Evolutionary conservation across 192 early-diverging fungal genomes (phyloP).

Genomic region (Backusella luteola): DNA sequence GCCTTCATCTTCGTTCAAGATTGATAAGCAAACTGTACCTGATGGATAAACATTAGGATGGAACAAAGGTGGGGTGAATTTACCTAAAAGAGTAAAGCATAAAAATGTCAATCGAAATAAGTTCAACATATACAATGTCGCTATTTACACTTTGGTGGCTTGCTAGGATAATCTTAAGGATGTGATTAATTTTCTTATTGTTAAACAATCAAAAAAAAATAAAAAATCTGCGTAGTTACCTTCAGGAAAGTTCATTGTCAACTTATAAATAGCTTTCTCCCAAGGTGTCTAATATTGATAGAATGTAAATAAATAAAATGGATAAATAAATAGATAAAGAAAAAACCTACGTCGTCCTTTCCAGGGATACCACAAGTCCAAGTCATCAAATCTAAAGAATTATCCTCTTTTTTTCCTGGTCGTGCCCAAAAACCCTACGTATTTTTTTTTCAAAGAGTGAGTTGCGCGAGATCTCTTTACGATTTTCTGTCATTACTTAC

Average conservation of each 20-base stretch:
- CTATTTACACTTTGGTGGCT: conserved; percentile 76
- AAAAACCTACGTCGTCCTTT: conserved; percentile 41
- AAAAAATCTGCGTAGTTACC: conserved; percentile 33
- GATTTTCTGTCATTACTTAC: conserved; percentile 32
- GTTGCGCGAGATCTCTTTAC: neutral
- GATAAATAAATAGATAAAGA: neutral
- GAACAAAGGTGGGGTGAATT: conserved; percentile 79
- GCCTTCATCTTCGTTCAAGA: conserved; percentile 92
- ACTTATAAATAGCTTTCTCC: conserved; percentile 88
- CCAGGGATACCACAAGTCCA: conserved; percentile 72
- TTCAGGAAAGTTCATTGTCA: conserved; percentile 80
- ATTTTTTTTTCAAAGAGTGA: neutral
- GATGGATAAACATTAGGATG: conserved; percentile 97
- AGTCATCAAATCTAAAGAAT: conserved; percentile 77
- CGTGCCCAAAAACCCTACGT: conserved; percentile 88
- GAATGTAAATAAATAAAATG: neutral
- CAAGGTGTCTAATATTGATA: conserved; percentile 63
- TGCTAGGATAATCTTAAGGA: conserved; percentile 73
- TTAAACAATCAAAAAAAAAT: neutral
- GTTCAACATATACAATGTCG: conserved; percentile 28
- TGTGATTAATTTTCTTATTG: neutral
- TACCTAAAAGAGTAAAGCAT: conserved; percentile 38
- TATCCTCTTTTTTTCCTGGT: conserved; percentile 82
- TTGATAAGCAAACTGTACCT: conserved; percentile 96
- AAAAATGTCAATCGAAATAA: conserved; percentile 5